Conservation (phyloP, 2,329 filamentous ascomycete species). For the Hymenoscyphus scutula region DNA sequence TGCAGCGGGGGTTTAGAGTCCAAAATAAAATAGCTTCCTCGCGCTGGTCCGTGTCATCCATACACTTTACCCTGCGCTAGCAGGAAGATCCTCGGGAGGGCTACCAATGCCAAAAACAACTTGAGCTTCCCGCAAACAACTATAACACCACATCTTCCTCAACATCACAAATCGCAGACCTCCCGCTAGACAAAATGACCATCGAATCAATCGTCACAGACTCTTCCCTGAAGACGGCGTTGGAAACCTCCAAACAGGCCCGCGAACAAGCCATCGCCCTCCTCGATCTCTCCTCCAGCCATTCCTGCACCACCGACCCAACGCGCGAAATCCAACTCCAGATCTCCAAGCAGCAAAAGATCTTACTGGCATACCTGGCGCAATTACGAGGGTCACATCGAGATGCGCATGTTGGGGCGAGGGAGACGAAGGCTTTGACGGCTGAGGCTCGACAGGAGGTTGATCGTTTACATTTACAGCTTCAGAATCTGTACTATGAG, state of each 20-base stretch:
- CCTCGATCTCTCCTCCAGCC: constrained; percentile 59
- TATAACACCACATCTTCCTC: neutral
- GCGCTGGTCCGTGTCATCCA: neutral
- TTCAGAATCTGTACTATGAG: constrained; percentile 97
- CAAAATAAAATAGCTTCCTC: neutral
- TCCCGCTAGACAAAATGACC: constrained; percentile 43
- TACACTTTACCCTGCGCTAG: neutral
- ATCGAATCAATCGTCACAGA: constrained; percentile 61
- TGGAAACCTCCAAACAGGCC: constrained; percentile 70
- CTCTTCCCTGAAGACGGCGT: constrained; percentile 62
- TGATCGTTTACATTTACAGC: constrained; percentile 83
- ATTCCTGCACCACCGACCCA: constrained; percentile 43
- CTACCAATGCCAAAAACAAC: neutral
- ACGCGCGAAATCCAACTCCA: constrained; percentile 52
- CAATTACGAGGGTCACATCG: constrained; percentile 82
- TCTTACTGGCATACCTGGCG: constrained; percentile 73
- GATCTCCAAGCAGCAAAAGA: constrained; percentile 74
- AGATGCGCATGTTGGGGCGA: constrained; percentile 73
- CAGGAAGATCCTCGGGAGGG: neutral
- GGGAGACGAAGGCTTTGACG: constrained; percentile 82
- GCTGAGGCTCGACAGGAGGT: constrained; percentile 87
- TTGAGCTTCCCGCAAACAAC: neutral
- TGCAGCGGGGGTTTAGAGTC: neutral
- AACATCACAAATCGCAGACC: neutral
- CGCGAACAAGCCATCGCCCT: constrained; percentile 69